Base-by-base conservation (phyloP, 2,329 filamentous ascomycete species). In the Fusarium albidum region DNA sequence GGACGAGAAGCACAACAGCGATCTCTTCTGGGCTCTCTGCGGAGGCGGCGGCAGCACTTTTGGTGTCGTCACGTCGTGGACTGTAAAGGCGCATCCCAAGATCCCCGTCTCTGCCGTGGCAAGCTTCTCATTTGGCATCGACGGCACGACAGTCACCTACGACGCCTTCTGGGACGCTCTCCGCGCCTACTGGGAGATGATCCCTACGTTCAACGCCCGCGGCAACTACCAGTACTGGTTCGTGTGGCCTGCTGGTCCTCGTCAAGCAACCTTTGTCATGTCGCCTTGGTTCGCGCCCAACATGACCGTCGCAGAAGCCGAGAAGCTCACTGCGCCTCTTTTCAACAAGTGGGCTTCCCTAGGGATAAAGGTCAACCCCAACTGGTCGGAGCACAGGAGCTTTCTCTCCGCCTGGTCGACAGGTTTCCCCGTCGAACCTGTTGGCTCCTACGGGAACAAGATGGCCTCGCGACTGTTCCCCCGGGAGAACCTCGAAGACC, bases 1-100 rank as follows among this genome's bases (percentile, higher is more conserved):
- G 1, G 33, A 55, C 0, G 45, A 63, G 46, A 55, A 70, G 3
- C 55, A 77, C 9, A 80, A 86, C 52, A 49, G 72, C 0, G 84
- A 87, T 45, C 73, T 88, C 3, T 87, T 83, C 71, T 88, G 83
- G 83, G 85, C 84, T 8, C 68, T 86, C 1, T 74, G 75, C 29
- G 83, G 83, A 4, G 83, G 84, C 2, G 84, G 85, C 3, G 79
- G 77, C 9, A 76, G 72, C 34, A 79, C 75, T 5, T 81, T 73
- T 53, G 78, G 77, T 2, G 72, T 80, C 4, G 77, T 78, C 7
- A 65, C 72, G 18, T 77, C 73, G 3, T 63, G 74, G 44, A 70
- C 70, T 2, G 68, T 76, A 29, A 70, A 69, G 9, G 70, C 70
- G 4, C 72, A 74, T 42, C 69, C 51, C 11, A 71, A 69, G 52